phyloP scores from a whole-genome alignment of 345 rosid genomes.

The Rhizophora apiculata region DNA sequence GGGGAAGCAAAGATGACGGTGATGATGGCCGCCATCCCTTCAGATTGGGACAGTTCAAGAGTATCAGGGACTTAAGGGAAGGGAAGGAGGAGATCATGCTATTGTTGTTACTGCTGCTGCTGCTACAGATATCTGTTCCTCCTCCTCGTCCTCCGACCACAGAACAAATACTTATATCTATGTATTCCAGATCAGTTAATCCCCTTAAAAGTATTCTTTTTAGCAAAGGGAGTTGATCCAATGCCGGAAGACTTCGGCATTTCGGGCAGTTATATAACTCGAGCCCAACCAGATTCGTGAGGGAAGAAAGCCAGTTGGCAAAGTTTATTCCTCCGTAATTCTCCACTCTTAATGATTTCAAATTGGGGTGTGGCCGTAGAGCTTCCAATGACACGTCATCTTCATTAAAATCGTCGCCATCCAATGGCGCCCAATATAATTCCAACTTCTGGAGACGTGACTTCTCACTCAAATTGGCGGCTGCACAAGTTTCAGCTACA shows the following conservation, averaged over 20 bases:
- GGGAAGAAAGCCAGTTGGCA: slow-evolving; percentile 9
- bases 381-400: slow-evolving; percentile 6
- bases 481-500: too few species aligned
- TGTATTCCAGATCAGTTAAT: slow-evolving; percentile 11
- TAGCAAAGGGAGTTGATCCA: slow-evolving; percentile 14
- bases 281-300: neutral
- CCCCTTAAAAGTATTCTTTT: neutral
- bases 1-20: too few species aligned
- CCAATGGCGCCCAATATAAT: slow-evolving; percentile 6
- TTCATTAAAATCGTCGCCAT: neutral
- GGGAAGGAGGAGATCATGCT: too few species aligned
- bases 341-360: slow-evolving; percentile 6
- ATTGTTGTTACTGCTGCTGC: too few species aligned
- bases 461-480: neutral
- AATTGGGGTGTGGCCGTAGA: slow-evolving; percentile 16
- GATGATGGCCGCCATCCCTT: too few species aligned
- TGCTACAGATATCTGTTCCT: too few species aligned
- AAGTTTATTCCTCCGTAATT: slow-evolving; percentile 12
- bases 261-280: neutral
- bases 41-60: too few species aligned
- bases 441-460: slow-evolving; percentile 3
- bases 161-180: neutral
- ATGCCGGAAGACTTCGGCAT: slow-evolving; percentile 4
- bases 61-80: too few species aligned
- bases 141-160: too few species aligned